A percentile compares a stretch with the other conserved stretches of the same genome.
Evolutionary conservation across 106 monocot genomes (phyloP).

Genomic region (Iris macrosiphon): DNA sequence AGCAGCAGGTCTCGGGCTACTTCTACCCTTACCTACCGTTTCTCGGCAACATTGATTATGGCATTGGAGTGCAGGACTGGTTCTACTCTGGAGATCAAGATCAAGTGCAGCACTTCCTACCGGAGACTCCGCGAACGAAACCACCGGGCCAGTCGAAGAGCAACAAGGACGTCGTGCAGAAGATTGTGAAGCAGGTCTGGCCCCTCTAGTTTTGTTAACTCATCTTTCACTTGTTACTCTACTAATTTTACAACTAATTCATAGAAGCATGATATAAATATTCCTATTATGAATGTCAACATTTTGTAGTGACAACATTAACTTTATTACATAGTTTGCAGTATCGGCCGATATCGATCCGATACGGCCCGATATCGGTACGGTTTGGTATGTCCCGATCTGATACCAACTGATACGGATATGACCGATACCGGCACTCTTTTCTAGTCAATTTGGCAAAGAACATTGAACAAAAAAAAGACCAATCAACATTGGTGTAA

Average conservation of each 20-base stretch:
- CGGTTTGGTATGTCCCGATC: background rate
- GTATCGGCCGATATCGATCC: no score
- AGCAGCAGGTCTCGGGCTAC: constrained; percentile 17
- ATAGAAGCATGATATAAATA: background rate
- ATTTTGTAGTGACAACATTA: no score
- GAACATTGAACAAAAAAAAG: no score
- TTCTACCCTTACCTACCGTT: constrained; percentile 32
- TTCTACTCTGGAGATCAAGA: constrained; percentile 36
- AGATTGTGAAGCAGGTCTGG: constrained; percentile 66
- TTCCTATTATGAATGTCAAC: no score
- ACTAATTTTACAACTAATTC: background rate
- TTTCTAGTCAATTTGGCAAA: no score
- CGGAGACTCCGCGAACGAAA: constrained; percentile 15
- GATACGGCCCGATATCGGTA: no score
- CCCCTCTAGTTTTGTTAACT: background rate
- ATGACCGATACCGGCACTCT: no score
- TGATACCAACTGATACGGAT: no score
- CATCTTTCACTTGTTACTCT: background rate
- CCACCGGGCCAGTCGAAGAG: background rate
- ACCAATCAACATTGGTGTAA: no score
- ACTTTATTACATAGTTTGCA: no score
- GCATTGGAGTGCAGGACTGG: constrained; percentile 18
- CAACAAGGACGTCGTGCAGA: constrained; percentile 28
- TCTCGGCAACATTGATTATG: background rate
- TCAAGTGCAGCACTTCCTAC: constrained; percentile 6